A percentile compares a stretch with the other conserved stretches of the same genome.
phyloP scores from a whole-genome alignment of 345 rosid species.

The Cardamine occulta region DNA sequence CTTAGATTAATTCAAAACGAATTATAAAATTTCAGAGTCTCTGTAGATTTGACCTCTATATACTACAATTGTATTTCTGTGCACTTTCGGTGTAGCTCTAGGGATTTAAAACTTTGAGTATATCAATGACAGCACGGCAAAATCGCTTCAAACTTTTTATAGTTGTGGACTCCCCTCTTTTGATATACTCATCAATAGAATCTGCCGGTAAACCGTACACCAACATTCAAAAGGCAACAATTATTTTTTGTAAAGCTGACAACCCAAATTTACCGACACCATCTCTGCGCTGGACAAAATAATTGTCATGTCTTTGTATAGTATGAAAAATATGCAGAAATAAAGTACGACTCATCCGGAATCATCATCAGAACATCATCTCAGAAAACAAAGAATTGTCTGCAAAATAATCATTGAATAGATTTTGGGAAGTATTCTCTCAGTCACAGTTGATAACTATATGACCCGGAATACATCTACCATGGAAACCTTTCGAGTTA shows the following conservation, averaged over 20 bases:
- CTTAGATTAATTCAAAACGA: too few species aligned
- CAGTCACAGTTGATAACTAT: neutral
- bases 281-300: constrained; percentile 21
- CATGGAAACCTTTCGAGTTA: neutral
- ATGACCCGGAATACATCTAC: neutral
- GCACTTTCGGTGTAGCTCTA: too few species aligned
- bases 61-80: too few species aligned
- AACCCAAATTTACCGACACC: neutral
- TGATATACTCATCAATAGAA: constrained; percentile 2
- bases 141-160: neutral
- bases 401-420: neutral
- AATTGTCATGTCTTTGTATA: too few species aligned
- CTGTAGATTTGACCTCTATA: too few species aligned
- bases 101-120: too few species aligned
- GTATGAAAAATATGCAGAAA: neutral
- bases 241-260: constrained; percentile 13
- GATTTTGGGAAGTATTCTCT: neutral
- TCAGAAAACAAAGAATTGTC: neutral
- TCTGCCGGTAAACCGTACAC: neutral
- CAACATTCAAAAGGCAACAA: neutral
- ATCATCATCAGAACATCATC: neutral
- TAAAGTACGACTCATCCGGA: too few species aligned
- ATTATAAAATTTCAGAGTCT: too few species aligned
- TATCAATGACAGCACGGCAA: neutral
- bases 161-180: neutral